phyloP scores from a whole-genome alignment of 2,329 filamentous ascomycete species.

The Aureobasidium mangrovei region DNA sequence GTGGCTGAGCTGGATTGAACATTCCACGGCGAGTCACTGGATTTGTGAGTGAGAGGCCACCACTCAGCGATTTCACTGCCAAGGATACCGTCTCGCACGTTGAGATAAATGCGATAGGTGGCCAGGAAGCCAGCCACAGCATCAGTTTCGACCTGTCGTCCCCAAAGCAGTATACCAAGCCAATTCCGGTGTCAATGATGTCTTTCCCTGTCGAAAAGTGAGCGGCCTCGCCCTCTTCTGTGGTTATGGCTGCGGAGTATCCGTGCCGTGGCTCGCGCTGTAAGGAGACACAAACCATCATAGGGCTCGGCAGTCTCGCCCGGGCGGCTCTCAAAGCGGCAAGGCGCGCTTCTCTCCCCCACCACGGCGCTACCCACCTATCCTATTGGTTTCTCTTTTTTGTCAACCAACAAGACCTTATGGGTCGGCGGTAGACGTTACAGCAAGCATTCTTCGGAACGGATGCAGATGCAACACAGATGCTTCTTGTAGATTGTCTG shows the following conservation, averaged over 20 bases:
- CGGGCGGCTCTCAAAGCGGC: slow-evolving; percentile 3
- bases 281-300: not conserved
- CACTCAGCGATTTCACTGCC: slow-evolving; percentile 1
- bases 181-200: slow-evolving; percentile 4
- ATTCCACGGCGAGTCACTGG: not conserved
- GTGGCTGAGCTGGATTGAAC: slow-evolving; percentile 11
- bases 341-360: not conserved
- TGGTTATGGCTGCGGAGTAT: not conserved
- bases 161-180: slow-evolving; percentile 10
- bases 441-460: slow-evolving; percentile 11
- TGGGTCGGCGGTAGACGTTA: slow-evolving; percentile 9
- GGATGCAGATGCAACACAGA: not conserved
- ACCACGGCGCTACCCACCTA: not conserved
- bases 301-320: slow-evolving; percentile 11
- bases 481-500: slow-evolving; percentile 9
- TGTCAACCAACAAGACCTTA: slow-evolving; percentile 7
- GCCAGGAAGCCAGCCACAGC: slow-evolving; percentile 5
- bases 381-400: slow-evolving; percentile 1
- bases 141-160: not conserved
- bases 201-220: not conserved
- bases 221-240: slow-evolving; percentile 9
- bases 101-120: slow-evolving; percentile 12
- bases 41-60: not conserved
- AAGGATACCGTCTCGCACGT: slow-evolving; percentile 12
- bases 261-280: not conserved